Conservation (phyloP, 2,329 filamentous ascomycete genomes). For the Myriosclerotinia duriaeana region DNA sequence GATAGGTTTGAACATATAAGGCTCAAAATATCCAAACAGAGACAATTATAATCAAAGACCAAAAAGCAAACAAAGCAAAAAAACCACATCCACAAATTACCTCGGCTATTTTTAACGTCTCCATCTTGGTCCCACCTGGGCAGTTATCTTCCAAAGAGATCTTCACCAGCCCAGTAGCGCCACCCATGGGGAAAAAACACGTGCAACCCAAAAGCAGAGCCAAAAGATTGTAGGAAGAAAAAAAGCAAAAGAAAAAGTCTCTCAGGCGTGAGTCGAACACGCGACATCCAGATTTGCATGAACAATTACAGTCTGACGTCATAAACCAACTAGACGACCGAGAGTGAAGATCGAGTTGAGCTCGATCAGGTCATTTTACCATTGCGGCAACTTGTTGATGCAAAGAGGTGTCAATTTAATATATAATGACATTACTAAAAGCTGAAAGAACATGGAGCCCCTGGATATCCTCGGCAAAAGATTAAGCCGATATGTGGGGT, state of each 20-base stretch:
- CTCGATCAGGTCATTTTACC: constrained; percentile 16
- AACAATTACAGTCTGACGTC: constrained; percentile 19
- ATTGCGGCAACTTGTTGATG: background rate
- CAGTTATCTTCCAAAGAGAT: background rate
- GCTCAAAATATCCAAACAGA: too few relatives aligned
- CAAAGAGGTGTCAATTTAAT: fast-evolving
- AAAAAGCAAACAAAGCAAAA: too few relatives aligned
- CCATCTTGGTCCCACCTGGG: background rate
- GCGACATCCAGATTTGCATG: constrained; percentile 18
- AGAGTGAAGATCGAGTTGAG: constrained; percentile 7
- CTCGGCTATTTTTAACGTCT: too few relatives aligned
- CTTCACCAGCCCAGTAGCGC: too few relatives aligned
- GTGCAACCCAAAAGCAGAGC: background rate
- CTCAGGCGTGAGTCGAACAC: constrained; percentile 18
- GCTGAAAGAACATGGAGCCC: background rate
- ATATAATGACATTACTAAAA: background rate
- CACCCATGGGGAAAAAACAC: too few relatives aligned
- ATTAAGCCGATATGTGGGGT: background rate
- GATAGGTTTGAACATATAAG: too few relatives aligned
- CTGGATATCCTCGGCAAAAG: background rate
- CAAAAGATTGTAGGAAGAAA: background rate
- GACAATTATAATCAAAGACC: too few relatives aligned
- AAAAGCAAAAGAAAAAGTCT: background rate
- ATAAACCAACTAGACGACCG: constrained; percentile 23
- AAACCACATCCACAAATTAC: too few relatives aligned